A percentile compares a stretch with the other conserved stretches of the same genome.
These are phyloP conservation scores for Oryza meridionalis DNA, from an alignment of 176 grass and related monocot species.

Conservation along the genomic window DNA sequence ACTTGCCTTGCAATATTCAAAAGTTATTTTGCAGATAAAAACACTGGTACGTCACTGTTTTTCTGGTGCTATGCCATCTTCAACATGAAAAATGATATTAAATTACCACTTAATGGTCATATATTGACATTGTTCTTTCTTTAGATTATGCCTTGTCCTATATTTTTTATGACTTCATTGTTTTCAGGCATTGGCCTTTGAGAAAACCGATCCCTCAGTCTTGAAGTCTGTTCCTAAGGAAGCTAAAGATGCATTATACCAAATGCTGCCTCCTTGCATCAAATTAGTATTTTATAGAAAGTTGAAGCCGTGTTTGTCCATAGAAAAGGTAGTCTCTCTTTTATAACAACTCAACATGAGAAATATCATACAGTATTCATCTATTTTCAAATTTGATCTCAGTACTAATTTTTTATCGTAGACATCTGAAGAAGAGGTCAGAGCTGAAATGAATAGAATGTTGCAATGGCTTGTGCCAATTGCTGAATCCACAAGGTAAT, in stretches of 20 bases:
- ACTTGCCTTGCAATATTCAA: conserved; percentile 64
- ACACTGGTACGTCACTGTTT: conserved; percentile 35
- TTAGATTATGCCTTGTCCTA: not conserved
- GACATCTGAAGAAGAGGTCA: conserved; percentile 39
- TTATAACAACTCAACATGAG: not conserved
- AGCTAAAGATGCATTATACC: conserved; percentile 1
- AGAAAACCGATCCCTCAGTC: too few species aligned
- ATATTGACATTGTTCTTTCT: not conserved
- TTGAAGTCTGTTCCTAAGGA: not conserved
- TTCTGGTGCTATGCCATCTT: not conserved
- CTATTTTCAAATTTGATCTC: conserved; percentile 10
- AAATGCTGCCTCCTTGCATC: conserved; percentile 16
- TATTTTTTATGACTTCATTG: not conserved
- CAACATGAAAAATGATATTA: not conserved
- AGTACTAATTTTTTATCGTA: conserved; percentile 30
- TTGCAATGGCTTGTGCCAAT: conserved; percentile 62
- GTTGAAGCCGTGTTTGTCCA: not conserved
- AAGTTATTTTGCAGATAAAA: conserved; percentile 56
- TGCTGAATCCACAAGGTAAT: conserved; percentile 54
- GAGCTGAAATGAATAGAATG: conserved; percentile 55
- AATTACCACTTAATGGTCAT: not conserved
- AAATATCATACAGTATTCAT: not conserved
- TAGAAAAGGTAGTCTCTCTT: not conserved
- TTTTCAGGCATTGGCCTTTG: conserved; percentile 1
- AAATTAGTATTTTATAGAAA: not conserved